Evolutionary conservation across 2,329 filamentous ascomycete species (phyloP), one percentile per base, ranked within the genome.

Genomic region (Hymenotorrendiella dingleyae): DNA sequence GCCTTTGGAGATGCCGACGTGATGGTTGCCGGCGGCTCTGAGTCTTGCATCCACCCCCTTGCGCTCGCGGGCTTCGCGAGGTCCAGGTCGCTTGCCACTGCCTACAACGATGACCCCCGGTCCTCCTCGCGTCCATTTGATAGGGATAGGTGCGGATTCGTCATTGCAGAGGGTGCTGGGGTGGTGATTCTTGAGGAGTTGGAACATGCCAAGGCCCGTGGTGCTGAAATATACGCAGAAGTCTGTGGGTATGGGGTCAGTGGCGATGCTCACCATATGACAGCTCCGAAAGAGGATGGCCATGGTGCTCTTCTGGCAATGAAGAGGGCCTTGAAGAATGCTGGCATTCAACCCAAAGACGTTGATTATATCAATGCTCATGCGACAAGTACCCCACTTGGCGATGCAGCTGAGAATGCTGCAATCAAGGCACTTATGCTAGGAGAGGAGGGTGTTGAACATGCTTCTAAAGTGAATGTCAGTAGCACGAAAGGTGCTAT

Each of bases 351-450:
- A 39, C 90, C 93, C 0, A 65, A 66, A 1, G 67, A 80, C 29
- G 80, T 98, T 4, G 86, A 90, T 62, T 98, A 98, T 62, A 77
- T 98, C 60, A 98, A 97, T 58, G 93, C 93, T 1, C 93, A 98
- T 61, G 93, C 91, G 1, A 98, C 93, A 1, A 86, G 86, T 17
- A 98, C 91, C 0, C 64, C 73, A 6, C 73, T 97, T 2, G 93
- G 93, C 1, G 93, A 98, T 66, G 75, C 78, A 17, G 91, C 93
- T 1, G 93, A 98, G 66, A 91, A 91, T 38, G 68, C 72, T 6
- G 93, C 93, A 0, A 91, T 97, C 54, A 82, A 80, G 48, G 67
- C 76, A 0, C 65, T 98, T 28, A 80, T 97, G 67, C 69, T 88
- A 8, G 86, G 85, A 0, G 74, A 81, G 17, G 76, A 84, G 14